These are phyloP conservation scores for Candida broadrunensis DNA, from an alignment of 805 yeast genomes.

Conservation along the genomic window DNA sequence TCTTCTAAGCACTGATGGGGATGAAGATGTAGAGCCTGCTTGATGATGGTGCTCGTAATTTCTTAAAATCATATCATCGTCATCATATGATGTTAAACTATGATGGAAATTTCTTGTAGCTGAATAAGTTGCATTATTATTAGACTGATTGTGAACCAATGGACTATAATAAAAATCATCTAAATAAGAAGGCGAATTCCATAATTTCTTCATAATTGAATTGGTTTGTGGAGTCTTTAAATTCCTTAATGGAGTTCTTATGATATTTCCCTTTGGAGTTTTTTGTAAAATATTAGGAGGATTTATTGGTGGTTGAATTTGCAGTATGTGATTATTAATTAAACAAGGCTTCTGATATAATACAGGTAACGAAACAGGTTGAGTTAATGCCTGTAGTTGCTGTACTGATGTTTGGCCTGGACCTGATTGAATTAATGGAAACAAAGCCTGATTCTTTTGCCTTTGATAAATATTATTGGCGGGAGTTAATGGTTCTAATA, in stretches of 20 bases:
- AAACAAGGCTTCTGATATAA: conserved; percentile 1
- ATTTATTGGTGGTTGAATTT: conserved; percentile 4
- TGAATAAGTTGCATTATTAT: not conserved
- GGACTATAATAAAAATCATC: conserved; percentile 65
- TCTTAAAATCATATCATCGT: conserved; percentile 43
- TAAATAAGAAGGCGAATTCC: conserved; percentile 65
- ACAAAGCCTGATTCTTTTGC: conserved; percentile 3
- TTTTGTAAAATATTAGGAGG: conserved; percentile 10
- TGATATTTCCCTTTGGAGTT: conserved; percentile 32
- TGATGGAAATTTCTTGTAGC: conserved; percentile 8
- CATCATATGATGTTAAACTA: conserved; percentile 38
- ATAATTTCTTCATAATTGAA: conserved; percentile 48
- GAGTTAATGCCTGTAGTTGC: conserved; percentile 1
- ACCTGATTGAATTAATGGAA: not conserved
- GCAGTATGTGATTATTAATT: conserved; percentile 3
- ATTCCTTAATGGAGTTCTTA: conserved; percentile 34
- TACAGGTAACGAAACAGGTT: conserved; percentile 2
- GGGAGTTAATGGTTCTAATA: conserved; percentile 64
- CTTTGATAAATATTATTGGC: conserved; percentile 19
- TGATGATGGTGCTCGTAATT: conserved; percentile 31
- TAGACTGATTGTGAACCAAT: conserved; percentile 7
- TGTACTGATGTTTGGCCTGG: not conserved
- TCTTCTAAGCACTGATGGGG: not conserved
- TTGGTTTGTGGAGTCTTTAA: conserved; percentile 40
- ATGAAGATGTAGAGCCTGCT: conserved; percentile 6